A percentile compares a stretch with the other conserved stretches of the same genome.
Evolutionary conservation across 78 protist genomes (phyloP).

Genomic region (Dictyostelium capitatum): DNA sequence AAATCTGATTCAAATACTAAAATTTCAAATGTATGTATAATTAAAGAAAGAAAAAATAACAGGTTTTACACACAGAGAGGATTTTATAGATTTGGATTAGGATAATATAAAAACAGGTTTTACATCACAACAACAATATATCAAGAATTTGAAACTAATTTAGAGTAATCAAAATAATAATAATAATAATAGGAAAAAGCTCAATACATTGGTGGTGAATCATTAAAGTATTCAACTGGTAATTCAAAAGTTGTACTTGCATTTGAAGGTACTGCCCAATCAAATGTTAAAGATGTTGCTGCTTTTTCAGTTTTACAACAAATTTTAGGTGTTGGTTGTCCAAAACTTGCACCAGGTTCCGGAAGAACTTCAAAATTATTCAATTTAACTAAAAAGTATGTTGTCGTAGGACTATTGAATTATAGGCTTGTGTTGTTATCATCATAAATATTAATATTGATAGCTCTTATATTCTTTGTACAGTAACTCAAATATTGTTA

Average conservation of each 20-base stretch:
- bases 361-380: slow-evolving; percentile 57
- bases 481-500: neutral
- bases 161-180: neutral
- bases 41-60: neutral
- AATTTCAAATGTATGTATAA: neutral
- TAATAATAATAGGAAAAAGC: slow-evolving; percentile 20
- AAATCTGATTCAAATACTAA: neutral
- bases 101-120: no score
- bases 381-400: slow-evolving; percentile 30
- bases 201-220: slow-evolving; percentile 78
- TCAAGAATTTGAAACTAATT: no score
- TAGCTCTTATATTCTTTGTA: no score
- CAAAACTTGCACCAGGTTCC: slow-evolving; percentile 53
- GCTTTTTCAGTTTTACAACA: slow-evolving; percentile 58
- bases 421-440: no score
- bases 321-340: slow-evolving; percentile 45
- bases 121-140: no score
- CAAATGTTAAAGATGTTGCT: slow-evolving; percentile 47
- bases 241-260: slow-evolving; percentile 26
- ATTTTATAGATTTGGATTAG: neutral
- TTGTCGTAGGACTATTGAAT: neutral
- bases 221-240: slow-evolving; percentile 47
- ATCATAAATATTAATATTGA: neutral
- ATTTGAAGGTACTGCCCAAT: slow-evolving; percentile 67
- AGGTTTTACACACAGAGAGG: neutral